These are phyloP conservation scores for Ascochyta clinopodiicola DNA, from an alignment of 2,329 filamentous ascomycete species.

Conservation along the genomic window DNA sequence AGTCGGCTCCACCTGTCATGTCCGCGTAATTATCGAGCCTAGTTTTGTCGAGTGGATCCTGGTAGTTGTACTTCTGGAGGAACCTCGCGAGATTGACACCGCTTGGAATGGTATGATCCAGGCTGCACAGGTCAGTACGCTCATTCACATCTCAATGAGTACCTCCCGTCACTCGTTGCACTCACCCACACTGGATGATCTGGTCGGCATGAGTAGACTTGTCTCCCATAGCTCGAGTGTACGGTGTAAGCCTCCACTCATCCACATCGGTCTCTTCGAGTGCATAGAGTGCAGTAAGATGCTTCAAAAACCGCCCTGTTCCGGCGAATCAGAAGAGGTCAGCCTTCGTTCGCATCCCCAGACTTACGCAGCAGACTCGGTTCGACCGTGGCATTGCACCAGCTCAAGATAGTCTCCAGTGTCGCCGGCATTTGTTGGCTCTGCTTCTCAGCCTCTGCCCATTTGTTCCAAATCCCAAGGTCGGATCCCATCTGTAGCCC, in stretches of 20 bases:
- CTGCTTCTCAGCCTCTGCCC: slow-evolving; percentile 6
- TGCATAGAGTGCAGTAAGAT: slow-evolving; percentile 1
- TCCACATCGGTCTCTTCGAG: slow-evolving; percentile 9
- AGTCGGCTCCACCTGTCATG: slow-evolving; percentile 8
- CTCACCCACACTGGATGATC: slow-evolving; percentile 11
- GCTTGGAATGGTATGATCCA: slow-evolving; percentile 14
- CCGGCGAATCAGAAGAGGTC: background rate
- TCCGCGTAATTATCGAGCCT: slow-evolving; percentile 17
- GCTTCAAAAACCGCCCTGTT: slow-evolving; percentile 4
- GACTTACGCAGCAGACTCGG: slow-evolving; percentile 1
- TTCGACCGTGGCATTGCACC: slow-evolving; percentile 5
- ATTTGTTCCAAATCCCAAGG: slow-evolving; percentile 10
- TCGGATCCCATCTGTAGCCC: slow-evolving; percentile 9
- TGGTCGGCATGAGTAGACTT: slow-evolving; percentile 5
- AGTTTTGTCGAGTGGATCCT: slow-evolving; percentile 11
- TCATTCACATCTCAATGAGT: too few species aligned
- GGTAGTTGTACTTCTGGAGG: slow-evolving; percentile 7
- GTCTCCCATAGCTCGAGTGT: slow-evolving; percentile 7
- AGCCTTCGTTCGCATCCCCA: background rate
- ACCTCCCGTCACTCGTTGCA: background rate
- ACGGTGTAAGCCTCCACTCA: slow-evolving; percentile 8
- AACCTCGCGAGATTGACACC: slow-evolving; percentile 12
- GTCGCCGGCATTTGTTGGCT: background rate
- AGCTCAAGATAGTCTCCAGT: background rate
- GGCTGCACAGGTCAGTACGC: background rate